Base-by-base conservation (phyloP, 2,329 filamentous ascomycete genomes). In the Xylariales sp. region DNA sequence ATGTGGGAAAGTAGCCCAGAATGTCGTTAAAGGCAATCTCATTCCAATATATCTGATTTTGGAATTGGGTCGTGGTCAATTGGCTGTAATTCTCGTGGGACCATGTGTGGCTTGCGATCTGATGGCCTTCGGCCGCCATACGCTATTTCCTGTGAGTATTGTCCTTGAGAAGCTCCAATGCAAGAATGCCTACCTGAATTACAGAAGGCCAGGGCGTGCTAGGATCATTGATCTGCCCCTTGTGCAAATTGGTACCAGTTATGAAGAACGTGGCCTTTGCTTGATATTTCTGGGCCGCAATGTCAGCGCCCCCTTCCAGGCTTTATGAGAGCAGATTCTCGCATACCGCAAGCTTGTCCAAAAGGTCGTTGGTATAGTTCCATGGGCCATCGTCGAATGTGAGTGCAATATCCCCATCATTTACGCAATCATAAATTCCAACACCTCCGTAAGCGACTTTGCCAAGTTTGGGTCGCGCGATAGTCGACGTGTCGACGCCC, bases 221-320 rank as follows among this genome's bases (percentile, higher is more conserved):
- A n/a, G 79, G 75, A 62, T 82, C 80, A 64, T 87, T 85, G 57
- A 87, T 86, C 60, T 80, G 71, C 30, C 85, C 84, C 74, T 86
- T 86, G 71, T 81, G 81, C 55, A 84, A 77, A 74, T 85, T 86
- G 75, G 83, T 85, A 14, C 84, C 84, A 23, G 83, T 86, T 63
- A 90, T 82, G 77, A 90, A 90, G 76, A 91, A 90, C 3, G 89
- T 90, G 1, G 87, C 88, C 68, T 86, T 89, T 7, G 85, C 87
- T 64, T 83, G 78, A 71, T 88, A 88, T 50, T 79, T 80, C 75
- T 78, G n/a, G 30, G 57, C 86, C 80, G 61, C 32, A 23, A 30
- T 53, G 67, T 76, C 60, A 75, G 75, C 46, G 34, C 23, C 16
- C 43, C 23, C 48, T 43, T 43, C 23, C 48, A 39, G 7, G 32